phyloP scores from a whole-genome alignment of 2,329 filamentous ascomycete species.

The Cadophora luteo-olivacea region DNA sequence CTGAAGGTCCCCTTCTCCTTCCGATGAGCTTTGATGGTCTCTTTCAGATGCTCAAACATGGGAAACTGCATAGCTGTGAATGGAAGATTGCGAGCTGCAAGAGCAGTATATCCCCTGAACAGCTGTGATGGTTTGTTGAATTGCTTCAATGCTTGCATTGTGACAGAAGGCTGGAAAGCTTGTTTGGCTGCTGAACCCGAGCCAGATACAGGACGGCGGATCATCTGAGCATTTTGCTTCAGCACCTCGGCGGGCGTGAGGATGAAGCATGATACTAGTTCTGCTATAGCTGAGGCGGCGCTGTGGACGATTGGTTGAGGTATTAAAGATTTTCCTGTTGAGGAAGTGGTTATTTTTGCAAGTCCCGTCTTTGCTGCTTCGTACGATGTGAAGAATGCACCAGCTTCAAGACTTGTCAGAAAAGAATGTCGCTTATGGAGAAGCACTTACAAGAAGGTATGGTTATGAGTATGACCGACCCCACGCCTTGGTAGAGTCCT shows the following conservation, averaged over 20 bases:
- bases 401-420: conserved; percentile 58
- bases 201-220: conserved; percentile 49
- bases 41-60: conserved; percentile 76
- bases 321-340: conserved; percentile 61
- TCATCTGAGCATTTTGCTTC: conserved; percentile 93
- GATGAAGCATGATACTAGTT: conserved; percentile 85
- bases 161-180: conserved; percentile 57
- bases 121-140: conserved; percentile 64
- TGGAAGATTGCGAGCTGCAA: conserved; percentile 83
- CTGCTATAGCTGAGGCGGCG: conserved; percentile 75
- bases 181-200: conserved; percentile 45
- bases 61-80: conserved; percentile 91
- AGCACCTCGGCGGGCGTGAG: conserved; percentile 89
- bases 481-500: conserved; percentile 86
- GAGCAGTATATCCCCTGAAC: conserved; percentile 76
- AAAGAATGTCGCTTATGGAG: neutral
- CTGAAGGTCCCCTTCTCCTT: conserved; percentile 42
- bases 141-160: conserved; percentile 59
- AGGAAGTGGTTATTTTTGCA: conserved; percentile 54
- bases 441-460: conserved; percentile 74
- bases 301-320: conserved; percentile 76
- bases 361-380: conserved; percentile 75
- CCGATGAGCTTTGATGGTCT: conserved; percentile 54
- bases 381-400: conserved; percentile 90
- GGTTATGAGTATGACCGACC: conserved; percentile 83